Evolutionary conservation across 306 rosid genomes (phyloP).

Genomic region (Medicago lupulina): DNA sequence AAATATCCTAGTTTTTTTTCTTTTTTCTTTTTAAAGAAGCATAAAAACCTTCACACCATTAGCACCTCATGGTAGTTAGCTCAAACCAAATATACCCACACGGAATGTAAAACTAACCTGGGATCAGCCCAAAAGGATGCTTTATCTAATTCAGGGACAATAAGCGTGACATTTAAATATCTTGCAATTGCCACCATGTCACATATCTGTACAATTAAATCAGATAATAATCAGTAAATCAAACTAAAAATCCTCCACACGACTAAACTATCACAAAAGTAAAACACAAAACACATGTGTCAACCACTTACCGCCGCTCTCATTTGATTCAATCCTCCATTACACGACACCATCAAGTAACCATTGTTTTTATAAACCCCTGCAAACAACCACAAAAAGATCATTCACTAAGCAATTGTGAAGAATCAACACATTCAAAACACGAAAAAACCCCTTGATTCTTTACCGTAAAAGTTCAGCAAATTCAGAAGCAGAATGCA

Average conservation of each 20-base stretch:
- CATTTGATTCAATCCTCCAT: constrained; percentile 97
- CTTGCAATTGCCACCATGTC: constrained; percentile 98
- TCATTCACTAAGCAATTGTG: neutral
- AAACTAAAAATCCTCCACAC: constrained; percentile 23
- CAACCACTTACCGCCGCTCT: constrained; percentile 87
- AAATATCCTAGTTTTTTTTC: no score
- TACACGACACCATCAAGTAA: constrained; percentile 90
- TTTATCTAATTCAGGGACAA: constrained; percentile 91
- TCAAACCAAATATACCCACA: constrained; percentile 18
- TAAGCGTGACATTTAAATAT: constrained; percentile 87
- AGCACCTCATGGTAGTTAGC: constrained; percentile 11
- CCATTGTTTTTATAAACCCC: constrained; percentile 94
- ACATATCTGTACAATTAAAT: constrained; percentile 68
- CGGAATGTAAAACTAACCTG: constrained; percentile 57
- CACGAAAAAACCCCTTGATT: neutral
- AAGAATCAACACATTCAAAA: neutral
- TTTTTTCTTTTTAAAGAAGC: no score
- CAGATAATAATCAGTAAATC: constrained; percentile 9
- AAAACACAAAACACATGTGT: neutral
- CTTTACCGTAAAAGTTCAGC: neutral
- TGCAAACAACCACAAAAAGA: constrained; percentile 46
- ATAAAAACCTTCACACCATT: neutral
- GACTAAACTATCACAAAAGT: neutral
- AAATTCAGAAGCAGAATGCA: no score
- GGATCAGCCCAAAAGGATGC: constrained; percentile 98